phyloP scores from a whole-genome alignment of 257 asterid species.

The Henckelia pumila region DNA sequence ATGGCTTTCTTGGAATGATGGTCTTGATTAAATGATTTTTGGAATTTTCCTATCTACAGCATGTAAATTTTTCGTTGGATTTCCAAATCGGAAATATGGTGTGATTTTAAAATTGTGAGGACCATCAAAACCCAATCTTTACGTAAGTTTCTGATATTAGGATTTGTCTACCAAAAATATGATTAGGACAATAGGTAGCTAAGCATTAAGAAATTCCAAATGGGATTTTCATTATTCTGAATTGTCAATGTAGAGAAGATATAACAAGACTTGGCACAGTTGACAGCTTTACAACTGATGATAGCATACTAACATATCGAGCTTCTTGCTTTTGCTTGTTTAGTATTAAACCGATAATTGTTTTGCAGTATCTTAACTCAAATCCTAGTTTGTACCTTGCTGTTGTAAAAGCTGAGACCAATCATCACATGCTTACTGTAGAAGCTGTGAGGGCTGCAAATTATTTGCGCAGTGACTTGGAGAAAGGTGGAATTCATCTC shows the following conservation, averaged over 20 bases:
- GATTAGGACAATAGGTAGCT: too few species aligned
- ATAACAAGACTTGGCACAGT: conserved; percentile 15
- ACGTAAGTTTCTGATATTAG: background rate
- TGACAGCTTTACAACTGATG: background rate
- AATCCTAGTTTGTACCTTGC: conserved; percentile 72
- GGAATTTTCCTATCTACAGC: background rate
- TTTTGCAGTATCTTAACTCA: conserved; percentile 78
- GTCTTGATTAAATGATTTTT: background rate
- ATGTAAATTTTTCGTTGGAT: background rate
- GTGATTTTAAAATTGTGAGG: too few species aligned
- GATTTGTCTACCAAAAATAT: too few species aligned
- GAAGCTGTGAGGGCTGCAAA: conserved; percentile 81
- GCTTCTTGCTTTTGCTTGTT: conserved; percentile 6
- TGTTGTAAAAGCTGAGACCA: conserved; percentile 70
- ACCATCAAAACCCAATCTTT: background rate
- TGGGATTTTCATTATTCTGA: background rate
- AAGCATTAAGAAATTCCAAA: too few species aligned
- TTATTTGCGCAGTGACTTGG: conserved; percentile 70
- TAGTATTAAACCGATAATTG: conserved; percentile 15
- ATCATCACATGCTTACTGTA: conserved; percentile 62
- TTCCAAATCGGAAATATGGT: background rate
- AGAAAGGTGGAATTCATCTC: conserved; percentile 98
- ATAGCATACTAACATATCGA: conserved; percentile 4
- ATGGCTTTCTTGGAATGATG: background rate
- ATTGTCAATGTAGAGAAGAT: background rate